Conservation (phyloP, 345 rosid genomes). For the Nephelium lappaceum region DNA sequence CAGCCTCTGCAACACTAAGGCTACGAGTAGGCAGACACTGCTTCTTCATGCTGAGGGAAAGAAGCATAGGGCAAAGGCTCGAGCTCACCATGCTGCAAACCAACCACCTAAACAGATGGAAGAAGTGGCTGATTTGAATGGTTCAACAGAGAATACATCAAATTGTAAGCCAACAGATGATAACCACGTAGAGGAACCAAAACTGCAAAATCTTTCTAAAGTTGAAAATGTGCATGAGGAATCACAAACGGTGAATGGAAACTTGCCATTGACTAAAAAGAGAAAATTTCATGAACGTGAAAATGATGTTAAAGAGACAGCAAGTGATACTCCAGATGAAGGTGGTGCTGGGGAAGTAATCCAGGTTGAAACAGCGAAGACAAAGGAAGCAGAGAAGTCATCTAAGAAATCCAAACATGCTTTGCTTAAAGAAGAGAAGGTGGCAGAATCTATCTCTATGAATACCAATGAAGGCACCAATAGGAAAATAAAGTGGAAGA, state of each 20-base stretch:
- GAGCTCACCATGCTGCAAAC: constrained; percentile 64
- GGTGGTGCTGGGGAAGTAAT: constrained; percentile 42
- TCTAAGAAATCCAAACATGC: constrained; percentile 44
- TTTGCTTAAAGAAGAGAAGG: constrained; percentile 19
- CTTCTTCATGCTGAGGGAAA: constrained; percentile 95
- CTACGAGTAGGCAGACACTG: constrained; percentile 80
- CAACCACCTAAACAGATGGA: constrained; percentile 49
- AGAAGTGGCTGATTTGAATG: constrained; percentile 37
- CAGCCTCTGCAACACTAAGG: constrained; percentile 85
- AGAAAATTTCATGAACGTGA: constrained; percentile 52
- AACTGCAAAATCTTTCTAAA: constrained; percentile 29
- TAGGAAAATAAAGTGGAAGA: constrained; percentile 80
- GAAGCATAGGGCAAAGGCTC: constrained; percentile 81
- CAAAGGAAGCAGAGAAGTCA: constrained; percentile 20
- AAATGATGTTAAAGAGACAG: constrained; percentile 23
- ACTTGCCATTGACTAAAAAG: constrained; percentile 42
- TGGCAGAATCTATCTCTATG: constrained; percentile 14
- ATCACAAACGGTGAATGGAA: constrained; percentile 35
- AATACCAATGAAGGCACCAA: constrained; percentile 32
- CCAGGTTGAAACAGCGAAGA: constrained; percentile 35
- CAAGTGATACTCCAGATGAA: constrained; percentile 25
- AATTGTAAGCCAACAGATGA: constrained; percentile 29
- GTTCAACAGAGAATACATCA: constrained; percentile 29
- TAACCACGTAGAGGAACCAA: constrained; percentile 36
- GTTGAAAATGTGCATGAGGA: constrained; percentile 17